These are phyloP conservation scores for Colletotrichum viniferum DNA, from an alignment of 2,329 filamentous ascomycete species.

Conservation along the genomic window DNA sequence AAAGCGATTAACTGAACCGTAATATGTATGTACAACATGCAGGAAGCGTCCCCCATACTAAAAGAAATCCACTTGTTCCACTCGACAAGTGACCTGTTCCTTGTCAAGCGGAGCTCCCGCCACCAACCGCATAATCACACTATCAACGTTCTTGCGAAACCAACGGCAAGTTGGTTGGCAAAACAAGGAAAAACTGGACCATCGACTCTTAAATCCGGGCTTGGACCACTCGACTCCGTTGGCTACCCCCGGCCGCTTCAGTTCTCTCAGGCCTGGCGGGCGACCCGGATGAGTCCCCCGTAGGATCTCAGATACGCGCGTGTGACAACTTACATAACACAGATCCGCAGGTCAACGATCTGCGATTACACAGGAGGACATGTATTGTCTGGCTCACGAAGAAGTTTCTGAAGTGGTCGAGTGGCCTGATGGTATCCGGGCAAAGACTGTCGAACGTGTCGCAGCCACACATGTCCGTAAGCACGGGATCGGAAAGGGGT, in stretches of 20 bases:
- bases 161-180: neutral
- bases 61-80: neutral
- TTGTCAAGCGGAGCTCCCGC: neutral
- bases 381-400: neutral
- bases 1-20: neutral
- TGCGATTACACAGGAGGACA: neutral
- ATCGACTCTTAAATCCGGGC: neutral
- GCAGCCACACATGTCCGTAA: neutral
- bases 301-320: neutral
- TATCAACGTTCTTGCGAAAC: neutral
- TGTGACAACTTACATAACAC: neutral
- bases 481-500: neutral
- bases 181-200: neutral
- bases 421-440: neutral
- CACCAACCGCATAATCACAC: neutral
- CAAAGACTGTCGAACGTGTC: neutral
- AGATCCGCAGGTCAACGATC: neutral
- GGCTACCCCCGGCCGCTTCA: neutral
- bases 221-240: neutral
- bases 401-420: neutral
- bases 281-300: neutral
- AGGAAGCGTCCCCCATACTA: neutral
- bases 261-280: neutral
- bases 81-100: neutral
- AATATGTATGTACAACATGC: neutral